Conservation (phyloP, 2,329 filamentous ascomycete species). For the Botrytis squamosa region DNA sequence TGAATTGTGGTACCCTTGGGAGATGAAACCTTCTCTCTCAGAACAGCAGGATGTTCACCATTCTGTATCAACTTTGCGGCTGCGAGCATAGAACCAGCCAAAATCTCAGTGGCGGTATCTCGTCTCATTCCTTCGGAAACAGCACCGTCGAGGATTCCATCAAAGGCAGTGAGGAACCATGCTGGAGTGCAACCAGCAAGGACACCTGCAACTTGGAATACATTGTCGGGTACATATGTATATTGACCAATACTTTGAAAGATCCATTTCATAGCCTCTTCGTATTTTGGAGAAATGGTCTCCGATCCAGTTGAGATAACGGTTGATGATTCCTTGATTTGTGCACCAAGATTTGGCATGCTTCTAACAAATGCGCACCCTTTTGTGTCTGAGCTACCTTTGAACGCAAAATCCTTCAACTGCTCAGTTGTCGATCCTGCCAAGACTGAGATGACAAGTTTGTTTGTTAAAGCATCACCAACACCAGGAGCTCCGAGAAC, state of each 20-base stretch:
- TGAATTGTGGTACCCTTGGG: constrained; percentile 20
- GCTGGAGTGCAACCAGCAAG: constrained; percentile 20
- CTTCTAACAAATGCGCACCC: constrained; percentile 7
- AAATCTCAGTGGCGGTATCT: constrained; percentile 12
- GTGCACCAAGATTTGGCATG: constrained; percentile 21
- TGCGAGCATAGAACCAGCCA: constrained; percentile 21
- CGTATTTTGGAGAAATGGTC: constrained; percentile 7
- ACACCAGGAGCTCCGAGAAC: constrained; percentile 17
- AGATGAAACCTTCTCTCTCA: constrained; percentile 20
- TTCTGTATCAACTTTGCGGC: constrained; percentile 20
- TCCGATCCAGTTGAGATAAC: constrained; percentile 16
- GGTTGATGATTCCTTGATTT: constrained; percentile 19
- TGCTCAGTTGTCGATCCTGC: constrained; percentile 14
- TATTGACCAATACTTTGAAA: constrained; percentile 14
- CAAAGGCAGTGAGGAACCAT: constrained; percentile 19
- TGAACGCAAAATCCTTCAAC: constrained; percentile 10
- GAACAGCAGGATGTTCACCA: constrained; percentile 21
- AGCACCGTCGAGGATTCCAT: constrained; percentile 20
- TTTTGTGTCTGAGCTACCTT: background rate
- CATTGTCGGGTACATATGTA: constrained; percentile 17
- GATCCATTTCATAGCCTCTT: constrained; percentile 16
- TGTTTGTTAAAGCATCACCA: constrained; percentile 18
- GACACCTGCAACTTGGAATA: constrained; percentile 17
- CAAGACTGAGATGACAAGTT: constrained; percentile 22
- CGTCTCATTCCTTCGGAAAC: constrained; percentile 20